A percentile compares a stretch with the other conserved stretches of the same genome.
These are phyloP conservation scores for Eucalyptus rudis DNA, from an alignment of 345 rosid genomes.

Conservation along the genomic window DNA sequence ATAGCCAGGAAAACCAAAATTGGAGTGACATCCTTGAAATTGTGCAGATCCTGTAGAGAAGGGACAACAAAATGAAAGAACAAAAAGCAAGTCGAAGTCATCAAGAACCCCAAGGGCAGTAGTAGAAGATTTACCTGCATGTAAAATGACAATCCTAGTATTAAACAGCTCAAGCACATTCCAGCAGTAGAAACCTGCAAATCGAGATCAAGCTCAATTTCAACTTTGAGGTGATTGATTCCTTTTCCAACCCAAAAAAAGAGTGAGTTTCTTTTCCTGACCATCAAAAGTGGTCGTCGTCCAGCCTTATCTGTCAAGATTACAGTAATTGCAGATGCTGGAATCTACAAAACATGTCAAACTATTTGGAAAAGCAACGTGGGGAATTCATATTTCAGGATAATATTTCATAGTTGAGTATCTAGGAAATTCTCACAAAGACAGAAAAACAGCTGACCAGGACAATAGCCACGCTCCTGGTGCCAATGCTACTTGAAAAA, in stretches of 20 bases:
- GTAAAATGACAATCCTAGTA: not conserved
- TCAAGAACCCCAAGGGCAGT: not conserved
- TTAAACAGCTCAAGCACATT: not conserved
- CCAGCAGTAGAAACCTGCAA: not conserved
- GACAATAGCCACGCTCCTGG: conserved; percentile 16
- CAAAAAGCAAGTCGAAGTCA: not conserved
- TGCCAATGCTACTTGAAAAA: conserved; percentile 27
- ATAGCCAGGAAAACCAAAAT: not conserved
- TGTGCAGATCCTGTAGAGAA: not conserved
- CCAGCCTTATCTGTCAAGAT: conserved; percentile 37
- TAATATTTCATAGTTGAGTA: not conserved
- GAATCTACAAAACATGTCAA: not conserved
- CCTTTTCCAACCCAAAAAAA: not conserved
- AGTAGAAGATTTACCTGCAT: not conserved
- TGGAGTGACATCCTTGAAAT: not conserved
- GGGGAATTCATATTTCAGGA: not conserved
- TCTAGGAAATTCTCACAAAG: not conserved
- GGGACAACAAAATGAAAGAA: not conserved
- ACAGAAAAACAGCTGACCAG: conserved; percentile 5
- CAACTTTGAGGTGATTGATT: not conserved
- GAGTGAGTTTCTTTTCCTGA: not conserved
- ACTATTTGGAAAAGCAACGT: not conserved
- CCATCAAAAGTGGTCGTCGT: conserved; percentile 41
- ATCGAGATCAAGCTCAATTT: not conserved
- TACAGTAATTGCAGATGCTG: conserved; percentile 21